A percentile compares a stretch with the other conserved stretches of the same genome.
phyloP scores from a whole-genome alignment of 805 yeast genomes.

The Teunomyces aglyptinius region DNA sequence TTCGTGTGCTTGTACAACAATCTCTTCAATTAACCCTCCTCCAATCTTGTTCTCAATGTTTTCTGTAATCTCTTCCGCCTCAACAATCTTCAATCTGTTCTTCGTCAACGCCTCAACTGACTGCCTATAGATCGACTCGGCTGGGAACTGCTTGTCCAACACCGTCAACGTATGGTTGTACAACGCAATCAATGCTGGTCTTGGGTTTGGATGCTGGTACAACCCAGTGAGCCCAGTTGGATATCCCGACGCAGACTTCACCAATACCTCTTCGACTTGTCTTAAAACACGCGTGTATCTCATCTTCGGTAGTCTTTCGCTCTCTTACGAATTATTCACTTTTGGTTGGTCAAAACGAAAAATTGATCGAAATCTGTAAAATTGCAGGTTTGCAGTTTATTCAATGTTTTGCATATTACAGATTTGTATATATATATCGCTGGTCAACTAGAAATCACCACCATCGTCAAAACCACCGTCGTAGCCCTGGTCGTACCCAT shows the following conservation, averaged over 20 bases:
- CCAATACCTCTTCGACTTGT: conserved; percentile 52
- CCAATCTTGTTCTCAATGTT: conserved; percentile 74
- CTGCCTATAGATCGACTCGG: conserved; percentile 70
- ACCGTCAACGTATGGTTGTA: conserved; percentile 67
- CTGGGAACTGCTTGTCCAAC: conserved; percentile 62
- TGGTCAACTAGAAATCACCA: conserved; percentile 12
- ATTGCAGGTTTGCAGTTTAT: neutral
- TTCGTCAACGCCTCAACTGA: conserved; percentile 70
- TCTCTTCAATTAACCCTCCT: conserved; percentile 80
- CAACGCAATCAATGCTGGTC: conserved; percentile 70
- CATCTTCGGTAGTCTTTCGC: conserved; percentile 20
- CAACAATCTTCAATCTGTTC: conserved; percentile 66
- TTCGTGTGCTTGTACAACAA: conserved; percentile 77
- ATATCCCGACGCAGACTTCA: conserved; percentile 58
- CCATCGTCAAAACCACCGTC: conserved; percentile 23
- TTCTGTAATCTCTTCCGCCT: conserved; percentile 56
- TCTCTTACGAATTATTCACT: neutral
- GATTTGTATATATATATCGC: too few species aligned
- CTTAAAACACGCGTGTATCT: conserved; percentile 41
- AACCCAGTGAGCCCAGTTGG: conserved; percentile 84
- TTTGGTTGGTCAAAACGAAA: conserved; percentile 9
- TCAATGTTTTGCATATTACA: neutral
- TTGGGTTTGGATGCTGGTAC: conserved; percentile 77
- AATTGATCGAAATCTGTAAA: neutral
- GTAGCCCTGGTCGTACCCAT: conserved; percentile 28